Conservation (phyloP, 768 basidiomycete species). For the Sporobolomyces roseus region DNA sequence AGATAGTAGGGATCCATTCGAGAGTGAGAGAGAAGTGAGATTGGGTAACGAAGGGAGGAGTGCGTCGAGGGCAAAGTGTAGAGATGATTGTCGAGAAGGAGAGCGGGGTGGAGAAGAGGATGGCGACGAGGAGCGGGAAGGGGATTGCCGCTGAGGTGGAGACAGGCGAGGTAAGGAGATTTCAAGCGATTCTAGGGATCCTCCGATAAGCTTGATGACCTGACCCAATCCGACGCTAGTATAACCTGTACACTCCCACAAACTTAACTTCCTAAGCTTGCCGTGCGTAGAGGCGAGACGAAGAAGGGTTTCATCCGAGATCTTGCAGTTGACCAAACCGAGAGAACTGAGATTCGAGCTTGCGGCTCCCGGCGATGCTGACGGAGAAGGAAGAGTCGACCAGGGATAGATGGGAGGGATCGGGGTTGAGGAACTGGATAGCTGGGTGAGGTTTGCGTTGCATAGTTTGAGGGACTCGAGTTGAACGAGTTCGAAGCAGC, state of each 20-base stretch:
- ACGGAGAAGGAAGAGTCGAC: too few species aligned
- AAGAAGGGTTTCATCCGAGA: too few species aligned
- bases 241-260: neutral
- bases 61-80: neutral
- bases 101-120: neutral
- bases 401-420: too few species aligned
- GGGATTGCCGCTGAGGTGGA: neutral
- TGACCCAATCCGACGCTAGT: neutral
- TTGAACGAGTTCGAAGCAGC: too few species aligned
- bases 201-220: neutral
- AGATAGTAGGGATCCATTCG: neutral
- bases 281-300: too few species aligned
- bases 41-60: conserved; percentile 1
- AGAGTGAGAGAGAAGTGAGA: neutral
- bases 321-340: too few species aligned
- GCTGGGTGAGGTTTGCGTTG: too few species aligned
- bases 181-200: neutral
- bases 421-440: too few species aligned
- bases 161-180: neutral
- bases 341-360: too few species aligned
- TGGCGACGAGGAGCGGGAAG: neutral
- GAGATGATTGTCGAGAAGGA: neutral
- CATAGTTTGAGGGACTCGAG: too few species aligned
- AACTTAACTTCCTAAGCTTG: neutral
- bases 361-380: too few species aligned